Evolutionary conservation across 108 stramenopile genomes (phyloP), one percentile per base, ranked within the genome.

Genomic region (Nannochloropsis salina): DNA sequence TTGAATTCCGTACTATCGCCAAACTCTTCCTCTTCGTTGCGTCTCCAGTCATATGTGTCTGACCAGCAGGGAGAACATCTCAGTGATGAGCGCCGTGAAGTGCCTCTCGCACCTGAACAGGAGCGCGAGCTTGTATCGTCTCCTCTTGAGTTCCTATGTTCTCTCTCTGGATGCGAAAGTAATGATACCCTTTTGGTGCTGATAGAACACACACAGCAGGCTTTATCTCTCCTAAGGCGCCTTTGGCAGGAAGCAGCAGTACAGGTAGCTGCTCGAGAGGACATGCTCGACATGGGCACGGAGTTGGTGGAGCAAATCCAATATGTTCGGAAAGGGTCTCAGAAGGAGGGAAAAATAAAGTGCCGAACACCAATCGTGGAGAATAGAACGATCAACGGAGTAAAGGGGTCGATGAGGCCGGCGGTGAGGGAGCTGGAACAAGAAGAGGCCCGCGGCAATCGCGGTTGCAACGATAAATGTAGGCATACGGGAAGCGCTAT

Each of bases 191-290:
- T 74, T n/a, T 15, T 74, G 20, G 61, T 74, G 20, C n/a, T 74
- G 61, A n/a, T 74, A 15, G 61, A 74, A n/a, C 61, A 74, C 20
- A 74, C 61, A 8, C 61, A 74, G 3, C 61, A 74, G n/a, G 61
- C 61, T n/a, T n/a, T 74, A 15, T 74, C 61, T n/a, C 61, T 74
- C 61, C 15, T 74, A 15, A 74, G 20, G 15, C 61, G 61, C 20
- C 61, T 74, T 8, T 74, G 61, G 61, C 61, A n/a, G 61, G 61
- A 74, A n/a, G 61, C 61, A 74, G 61, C 61, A 15, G 61, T 74
- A 8, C 61, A 74, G 6, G 61, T 74, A 15, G 61, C 61, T 15
- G 61, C 61, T 74, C 61, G 61, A n/a, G 61, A 74, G n/a, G 61
- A 74, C n/a, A 74, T 74, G n/a, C 61, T 74, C 20, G 61, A 74